Base-by-base conservation (phyloP, 2,329 filamentous ascomycete species). In the Alternaria arborescens region DNA sequence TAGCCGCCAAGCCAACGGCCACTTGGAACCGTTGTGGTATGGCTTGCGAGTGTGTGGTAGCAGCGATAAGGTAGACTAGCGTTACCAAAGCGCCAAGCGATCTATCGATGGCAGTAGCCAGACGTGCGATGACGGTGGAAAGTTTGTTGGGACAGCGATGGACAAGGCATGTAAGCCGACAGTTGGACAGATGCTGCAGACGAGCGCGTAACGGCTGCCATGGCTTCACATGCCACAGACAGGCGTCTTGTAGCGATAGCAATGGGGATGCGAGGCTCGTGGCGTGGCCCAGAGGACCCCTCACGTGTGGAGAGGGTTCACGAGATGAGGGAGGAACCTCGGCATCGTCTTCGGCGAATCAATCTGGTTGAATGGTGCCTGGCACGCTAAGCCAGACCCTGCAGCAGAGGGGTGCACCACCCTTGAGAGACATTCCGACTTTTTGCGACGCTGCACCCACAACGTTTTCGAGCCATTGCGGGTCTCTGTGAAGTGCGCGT, bases 321-420 rank as follows among this genome's bases (percentile, higher is more conserved):
- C 55, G 46, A 52, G 36, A 42, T 48, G 5, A 38, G 42, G 48
- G 48, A 34, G 16, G 47, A 44, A 51, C 38, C 47, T 59, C 60
- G 62, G 62, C 58, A n/a, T 26, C 8, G 52, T 20, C 34, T 28
- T 28, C 38, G 47, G 48, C 62, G 44, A 65, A 62, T 58, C 60
- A 66, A 40, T 18, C 10, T 26, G 50, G 43, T 38, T 61, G 57
- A 52, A 28, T 38, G 47, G 60, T 61, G 47, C 61, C 61, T 61
- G 62, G 43, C 26, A 40, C 51, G 46, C 61, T 60, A 66, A 36
- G 51, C 41, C 32, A 51, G 63, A 52, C 63, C 63, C 63, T 66
- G 63, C 63, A 66, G 63, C n/a, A 62, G 44, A 34, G 42, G 47
- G 55, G 34, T 47, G 50, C 46, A 50, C 46, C 46, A 50, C 40